A percentile compares a stretch with the other conserved stretches of the same genome.
Evolutionary conservation across 345 rosid species (phyloP).

Genomic region (Lagerstroemia speciosa): DNA sequence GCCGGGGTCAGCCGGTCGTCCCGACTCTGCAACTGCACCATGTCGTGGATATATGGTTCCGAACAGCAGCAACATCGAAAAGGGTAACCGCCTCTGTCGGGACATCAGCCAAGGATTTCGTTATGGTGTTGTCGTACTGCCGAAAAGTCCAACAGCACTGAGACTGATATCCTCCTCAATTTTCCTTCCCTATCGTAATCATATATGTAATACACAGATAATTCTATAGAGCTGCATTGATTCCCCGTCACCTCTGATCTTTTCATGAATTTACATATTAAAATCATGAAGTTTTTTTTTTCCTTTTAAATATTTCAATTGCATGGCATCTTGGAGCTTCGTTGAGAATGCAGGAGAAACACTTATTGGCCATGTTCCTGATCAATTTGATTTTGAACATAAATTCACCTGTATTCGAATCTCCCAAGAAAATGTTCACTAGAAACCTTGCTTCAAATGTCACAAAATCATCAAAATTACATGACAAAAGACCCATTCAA

Average conservation of each 20-base stretch:
- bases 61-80: conserved; percentile 33
- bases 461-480: background rate
- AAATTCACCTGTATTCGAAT: background rate
- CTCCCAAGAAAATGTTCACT: background rate
- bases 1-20: conserved; percentile 45
- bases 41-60: conserved; percentile 58
- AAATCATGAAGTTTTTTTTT: background rate
- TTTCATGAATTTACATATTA: background rate
- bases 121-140: conserved; percentile 60
- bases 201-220: background rate
- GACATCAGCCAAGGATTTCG: conserved; percentile 64
- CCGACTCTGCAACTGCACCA: conserved; percentile 37
- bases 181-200: background rate
- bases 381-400: background rate
- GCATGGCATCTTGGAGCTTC: background rate
- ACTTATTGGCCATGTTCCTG: background rate
- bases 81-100: conserved; percentile 44
- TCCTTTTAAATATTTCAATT: too few species aligned
- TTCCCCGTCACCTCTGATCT: background rate
- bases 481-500: background rate
- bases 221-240: background rate
- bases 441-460: conserved; percentile 2
- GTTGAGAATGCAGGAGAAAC: background rate
- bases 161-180: background rate
- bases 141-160: conserved; percentile 32